Base-by-base conservation (phyloP, 1,284 basidiomycete genomes). In the Fistulinella staudtii region DNA sequence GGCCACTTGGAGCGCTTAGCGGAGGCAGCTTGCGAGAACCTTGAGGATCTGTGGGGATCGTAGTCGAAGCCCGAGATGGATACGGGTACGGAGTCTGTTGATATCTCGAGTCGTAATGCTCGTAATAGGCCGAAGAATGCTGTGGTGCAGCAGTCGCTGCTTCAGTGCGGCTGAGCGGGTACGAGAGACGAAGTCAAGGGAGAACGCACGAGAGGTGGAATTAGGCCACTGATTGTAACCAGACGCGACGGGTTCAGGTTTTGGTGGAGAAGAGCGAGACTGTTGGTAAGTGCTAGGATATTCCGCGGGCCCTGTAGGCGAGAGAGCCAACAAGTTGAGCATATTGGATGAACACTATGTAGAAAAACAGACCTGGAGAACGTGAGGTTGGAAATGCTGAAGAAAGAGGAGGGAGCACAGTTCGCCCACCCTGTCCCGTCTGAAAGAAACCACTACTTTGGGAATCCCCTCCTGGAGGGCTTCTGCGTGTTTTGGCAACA, bases 401-500 rank as follows among this genome's bases (percentile, higher is more conserved):
- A 76, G 80, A 77, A 77, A 88, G 74, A 78, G 85, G 82, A 80
- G 85, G 85, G 67, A 88, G 80, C 73, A 82, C 77, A 74, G 81
- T 80, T 78, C 82, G 82, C 84, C 82, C 84, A 87, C 85, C 85
- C 80, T 85, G 82, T 75, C 77, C 80, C 72, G 74, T 74, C 69
- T 73, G 74, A 67, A 80, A 85, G 76, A 79, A 83, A 73, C 71
- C 77, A 67, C 70, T 69, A 62, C 59, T 67, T 67, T 78, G 76
- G 64, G 74, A 61, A 66, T 80, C 80, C 63, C 71, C 74, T 51
- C 59, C 57, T 56, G 77, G 72, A 65, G 80, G 74, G 65, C 73
- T 75, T 74, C 73, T 76, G 69, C 77, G 74, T 61, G 74, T 66
- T 70, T 77, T 80, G 60, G 68, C 72, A 67, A 72, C 67, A 70